A percentile compares a stretch with the other conserved stretches of the same genome.
Conservation (phyloP, 371 early-diverging fungal genomes). For the Capillidium heterosporum region DNA sequence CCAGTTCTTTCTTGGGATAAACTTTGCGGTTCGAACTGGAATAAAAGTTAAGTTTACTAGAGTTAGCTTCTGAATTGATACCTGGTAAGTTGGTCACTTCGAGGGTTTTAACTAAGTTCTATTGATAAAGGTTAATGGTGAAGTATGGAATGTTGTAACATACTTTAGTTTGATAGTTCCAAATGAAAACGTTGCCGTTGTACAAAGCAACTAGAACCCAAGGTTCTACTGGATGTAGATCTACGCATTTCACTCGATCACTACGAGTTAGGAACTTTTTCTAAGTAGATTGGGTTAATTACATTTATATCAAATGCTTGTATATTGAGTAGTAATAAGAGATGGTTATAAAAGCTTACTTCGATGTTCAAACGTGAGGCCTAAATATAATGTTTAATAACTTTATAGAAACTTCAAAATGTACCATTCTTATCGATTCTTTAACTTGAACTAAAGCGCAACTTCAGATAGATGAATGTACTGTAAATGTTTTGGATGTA, state of each 20-base stretch:
- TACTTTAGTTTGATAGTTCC: slow-evolving; percentile 97
- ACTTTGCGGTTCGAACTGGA: slow-evolving; percentile 85
- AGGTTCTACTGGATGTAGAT: slow-evolving; percentile 98
- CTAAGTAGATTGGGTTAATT: slow-evolving; percentile 12
- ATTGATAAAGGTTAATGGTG: neutral
- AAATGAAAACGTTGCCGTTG: slow-evolving; percentile 91
- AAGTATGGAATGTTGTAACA: neutral
- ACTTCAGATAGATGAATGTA: no score
- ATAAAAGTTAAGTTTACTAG: neutral
- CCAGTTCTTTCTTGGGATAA: slow-evolving; percentile 93
- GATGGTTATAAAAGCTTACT: no score
- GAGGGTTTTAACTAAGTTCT: slow-evolving; percentile 89
- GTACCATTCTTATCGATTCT: no score
- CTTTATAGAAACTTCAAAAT: no score
- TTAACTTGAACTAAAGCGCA: no score
- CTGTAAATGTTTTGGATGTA: no score
- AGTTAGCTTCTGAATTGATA: slow-evolving; percentile 7
- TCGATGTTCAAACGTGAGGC: no score
- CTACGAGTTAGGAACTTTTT: slow-evolving; percentile 66
- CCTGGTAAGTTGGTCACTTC: slow-evolving; percentile 84
- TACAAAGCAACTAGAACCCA: slow-evolving; percentile 96
- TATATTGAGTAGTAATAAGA: no score
- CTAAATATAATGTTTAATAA: no score
- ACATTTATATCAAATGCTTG: no score
- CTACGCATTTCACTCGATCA: slow-evolving; percentile 94